A percentile compares a stretch with the other conserved stretches of the same genome.
These are phyloP conservation scores for Penicillium simplicissimum DNA, from an alignment of 495 filamentous ascomycete species.

Conservation along the genomic window DNA sequence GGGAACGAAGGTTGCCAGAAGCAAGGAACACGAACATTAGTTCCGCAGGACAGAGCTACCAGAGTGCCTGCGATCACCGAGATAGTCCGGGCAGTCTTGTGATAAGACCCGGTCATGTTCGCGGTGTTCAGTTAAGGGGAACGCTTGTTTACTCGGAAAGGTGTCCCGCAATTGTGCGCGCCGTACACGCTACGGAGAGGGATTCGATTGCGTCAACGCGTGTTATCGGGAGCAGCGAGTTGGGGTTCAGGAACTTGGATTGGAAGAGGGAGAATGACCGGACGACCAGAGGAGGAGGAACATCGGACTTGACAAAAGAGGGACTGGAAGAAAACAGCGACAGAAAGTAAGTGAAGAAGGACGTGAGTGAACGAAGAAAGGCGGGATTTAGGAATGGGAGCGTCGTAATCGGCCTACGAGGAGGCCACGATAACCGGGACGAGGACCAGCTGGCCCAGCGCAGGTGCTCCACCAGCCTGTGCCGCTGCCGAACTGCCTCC, in stretches of 20 bases:
- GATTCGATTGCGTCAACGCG: slow-evolving; percentile 9
- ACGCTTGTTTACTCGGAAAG: not conserved
- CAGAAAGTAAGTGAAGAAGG: slow-evolving; percentile 3
- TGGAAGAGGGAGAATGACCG: slow-evolving; percentile 10
- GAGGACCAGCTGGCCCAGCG: not conserved
- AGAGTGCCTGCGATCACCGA: slow-evolving; percentile 83
- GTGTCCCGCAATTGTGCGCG: slow-evolving; percentile 4
- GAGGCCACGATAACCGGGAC: slow-evolving; percentile 23
- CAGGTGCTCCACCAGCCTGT: slow-evolving; percentile 12
- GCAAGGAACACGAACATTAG: slow-evolving; percentile 65
- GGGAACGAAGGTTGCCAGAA: not conserved
- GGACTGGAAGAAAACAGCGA: slow-evolving; percentile 9
- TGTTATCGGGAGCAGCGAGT: slow-evolving; percentile 9
- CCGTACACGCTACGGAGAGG: not conserved
- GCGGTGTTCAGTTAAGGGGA: not conserved
- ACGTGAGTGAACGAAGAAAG: slow-evolving; percentile 2
- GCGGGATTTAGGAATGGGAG: slow-evolving; percentile 14
- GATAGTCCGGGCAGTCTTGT: slow-evolving; percentile 54
- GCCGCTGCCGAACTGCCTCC: slow-evolving; percentile 12
- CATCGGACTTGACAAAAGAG: slow-evolving; percentile 20
- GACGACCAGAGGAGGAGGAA: slow-evolving; percentile 5
- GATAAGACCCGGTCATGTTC: slow-evolving; percentile 31
- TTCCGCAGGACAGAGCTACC: slow-evolving; percentile 87
- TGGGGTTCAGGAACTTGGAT: slow-evolving; percentile 7
- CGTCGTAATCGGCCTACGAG: slow-evolving; percentile 28